Evolutionary conservation across 306 rosid genomes (phyloP), one percentile per base, ranked within the genome.

Genomic region (Medicago arabica): DNA sequence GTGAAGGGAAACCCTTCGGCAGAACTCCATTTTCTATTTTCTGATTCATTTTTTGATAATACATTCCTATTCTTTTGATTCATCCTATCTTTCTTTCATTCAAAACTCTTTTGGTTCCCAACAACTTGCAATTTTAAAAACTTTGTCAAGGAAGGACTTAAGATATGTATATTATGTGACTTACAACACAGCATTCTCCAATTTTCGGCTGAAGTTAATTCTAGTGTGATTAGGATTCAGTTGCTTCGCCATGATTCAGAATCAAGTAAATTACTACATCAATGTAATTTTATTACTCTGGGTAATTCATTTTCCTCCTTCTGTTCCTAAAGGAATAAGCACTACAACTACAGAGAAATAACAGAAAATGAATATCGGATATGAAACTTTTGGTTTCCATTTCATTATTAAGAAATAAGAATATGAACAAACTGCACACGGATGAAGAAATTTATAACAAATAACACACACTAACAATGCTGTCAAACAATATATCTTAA

Each of bases 401-500:
- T 43, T 43, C 44, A 34, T 34, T 34, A 28, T 34, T 34, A 34
- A 34, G 38, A 34, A 28, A 5, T 34, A 34, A 34, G 38, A 34
- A 34, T 34, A 34, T 34, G 38, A 6, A 34, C 38, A 19, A 34
- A 19, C 31, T 19, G 62, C 34, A 55, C 28, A 5, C 34, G 5
- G 5, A 55, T 11, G 15, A 55, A 57, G 15, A 57, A 19, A 19
- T 11, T 57, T 10, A 34, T n/a, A 57, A 10, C 21, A 57, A 34
- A 34, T 34, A 34, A 34, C 38, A 34, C 38, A 57, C 81, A 50
- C 16, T 16, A 43, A 51, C 8, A 40, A 61, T 31, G 40, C 61
- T 40, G 9, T 38, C 78, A 43, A 49, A 44, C 59, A 62, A 69
- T 81, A 54, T 38, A 15, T 50, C 73, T 10, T 38, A 19, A 40